Percentiles rank a stretch among this genome's conserved stretches.
Evolutionary conservation across 2,329 filamentous ascomycete genomes (phyloP).

Genomic region (Fusarium nygamai): DNA sequence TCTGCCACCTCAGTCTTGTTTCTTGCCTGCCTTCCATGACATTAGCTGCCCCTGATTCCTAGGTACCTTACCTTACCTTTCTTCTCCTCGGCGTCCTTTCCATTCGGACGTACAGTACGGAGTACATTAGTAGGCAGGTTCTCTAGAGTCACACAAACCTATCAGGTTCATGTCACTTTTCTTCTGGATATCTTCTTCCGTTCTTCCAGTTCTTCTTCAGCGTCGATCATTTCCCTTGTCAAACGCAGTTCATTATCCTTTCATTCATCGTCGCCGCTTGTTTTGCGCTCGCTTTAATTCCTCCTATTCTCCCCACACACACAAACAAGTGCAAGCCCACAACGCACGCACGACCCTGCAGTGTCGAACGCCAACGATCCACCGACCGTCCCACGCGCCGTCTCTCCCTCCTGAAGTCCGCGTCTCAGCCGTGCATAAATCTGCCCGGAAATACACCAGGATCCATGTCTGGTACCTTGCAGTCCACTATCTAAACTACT

Average conservation of each 20-base stretch:
- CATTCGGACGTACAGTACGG: neutral
- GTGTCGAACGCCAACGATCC: constrained; percentile 38
- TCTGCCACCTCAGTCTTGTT: constrained; percentile 3
- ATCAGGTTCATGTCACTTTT: neutral
- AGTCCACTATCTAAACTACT: constrained; percentile 21
- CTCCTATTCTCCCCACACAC: constrained; percentile 24
- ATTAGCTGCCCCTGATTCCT: constrained; percentile 33
- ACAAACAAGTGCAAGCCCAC: constrained; percentile 25
- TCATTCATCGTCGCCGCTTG: constrained; percentile 20
- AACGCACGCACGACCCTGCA: constrained; percentile 39
- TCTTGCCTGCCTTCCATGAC: constrained; percentile 5
- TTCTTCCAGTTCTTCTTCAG: constrained; percentile 8
- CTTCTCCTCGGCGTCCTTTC: neutral
- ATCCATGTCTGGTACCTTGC: constrained; percentile 36
- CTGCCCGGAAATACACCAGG: constrained; percentile 31
- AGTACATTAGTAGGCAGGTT: neutral
- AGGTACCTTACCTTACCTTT: constrained; percentile 20
- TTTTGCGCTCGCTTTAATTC: constrained; percentile 27
- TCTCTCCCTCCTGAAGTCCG: constrained; percentile 45
- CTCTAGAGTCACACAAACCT: neutral
- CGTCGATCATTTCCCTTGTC: constrained; percentile 15
- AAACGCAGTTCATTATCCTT: constrained; percentile 2
- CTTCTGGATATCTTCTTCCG: constrained; percentile 12
- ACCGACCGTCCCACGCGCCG: constrained; percentile 45
- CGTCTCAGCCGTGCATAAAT: constrained; percentile 47